Base-by-base conservation (phyloP, 495 filamentous ascomycete species). In the Hyaloscypha hepaticicola region DNA sequence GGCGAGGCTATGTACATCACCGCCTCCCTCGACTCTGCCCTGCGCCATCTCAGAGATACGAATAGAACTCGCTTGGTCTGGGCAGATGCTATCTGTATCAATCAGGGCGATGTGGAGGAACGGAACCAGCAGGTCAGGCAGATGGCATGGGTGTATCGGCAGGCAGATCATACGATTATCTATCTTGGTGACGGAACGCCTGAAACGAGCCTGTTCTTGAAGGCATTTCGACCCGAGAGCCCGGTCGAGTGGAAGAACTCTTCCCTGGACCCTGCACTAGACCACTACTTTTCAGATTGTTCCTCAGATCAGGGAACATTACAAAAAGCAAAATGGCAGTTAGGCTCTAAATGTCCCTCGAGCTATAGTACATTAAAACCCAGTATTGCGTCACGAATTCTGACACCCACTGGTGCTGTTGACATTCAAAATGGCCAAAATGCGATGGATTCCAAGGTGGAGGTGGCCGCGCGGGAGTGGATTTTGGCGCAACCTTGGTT, bases 31-130 rank as follows among this genome's bases (percentile, higher is more conserved):
- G 9, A 53, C 50, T 53, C 50, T 21, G 50, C 50, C 22, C 50
- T 53, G 16, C 50, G 50, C 7, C 50, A 53, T 26, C 50, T 53
- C 50, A 53, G 50, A 53, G 50, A 53, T 53, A 53, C 19, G n/a
- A 19, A 53, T 11, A 22, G 9, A 29, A 5, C 26, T 53, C 22
- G 50, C n/a, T 25, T 53, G 7, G 4, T 53, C n/a, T 53, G 50
- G 50, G 50, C 50, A 26, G 50, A 53, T 21, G 22, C 50, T 19
- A 53, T 28, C 16, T 53, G 50, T 53, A 53, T 53, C 14, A 24
- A 53, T 19, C 50, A 53, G n/a, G 50, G 25, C 9, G 50, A 53
- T 21, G 5, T 24, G 6, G 50, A 53, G n/a, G 50, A 53, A 53
- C 50, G 50, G 5, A 53, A 53, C 25, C 26, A 53, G n/a, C 50